These are phyloP conservation scores for Hyaloscypha bicolor DNA, from an alignment of 495 filamentous ascomycete species.

Conservation along the genomic window DNA sequence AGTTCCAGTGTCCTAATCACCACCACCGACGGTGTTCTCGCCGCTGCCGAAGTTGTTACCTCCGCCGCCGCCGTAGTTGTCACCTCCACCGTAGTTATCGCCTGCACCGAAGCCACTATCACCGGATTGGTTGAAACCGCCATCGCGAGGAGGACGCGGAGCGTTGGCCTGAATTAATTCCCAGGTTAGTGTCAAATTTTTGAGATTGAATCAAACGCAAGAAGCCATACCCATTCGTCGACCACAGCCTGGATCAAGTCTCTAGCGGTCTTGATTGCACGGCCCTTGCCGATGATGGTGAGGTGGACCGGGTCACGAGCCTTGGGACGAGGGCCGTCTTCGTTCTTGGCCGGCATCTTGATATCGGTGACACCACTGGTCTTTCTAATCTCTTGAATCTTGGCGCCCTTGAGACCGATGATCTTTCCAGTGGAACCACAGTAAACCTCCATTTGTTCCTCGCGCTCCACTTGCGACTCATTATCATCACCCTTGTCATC, in stretches of 20 bases:
- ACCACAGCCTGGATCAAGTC: slow-evolving; percentile 6
- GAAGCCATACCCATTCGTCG: slow-evolving; percentile 16
- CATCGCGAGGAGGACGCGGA: slow-evolving; percentile 20
- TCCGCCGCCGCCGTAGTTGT: too few relatives aligned
- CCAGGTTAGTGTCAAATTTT: neutral
- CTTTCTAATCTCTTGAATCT: slow-evolving; percentile 5
- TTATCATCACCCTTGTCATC: neutral
- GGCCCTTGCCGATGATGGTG: slow-evolving; percentile 4
- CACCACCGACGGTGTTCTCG: neutral
- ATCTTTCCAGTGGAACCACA: neutral
- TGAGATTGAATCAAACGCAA: neutral
- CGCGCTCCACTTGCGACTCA: neutral
- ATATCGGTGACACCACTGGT: slow-evolving; percentile 4
- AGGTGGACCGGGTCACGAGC: slow-evolving; percentile 8
- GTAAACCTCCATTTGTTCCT: slow-evolving; percentile 12
- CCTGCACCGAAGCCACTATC: neutral
- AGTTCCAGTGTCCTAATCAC: too few relatives aligned
- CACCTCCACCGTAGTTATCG: neutral
- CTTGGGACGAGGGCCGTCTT: slow-evolving; percentile 9
- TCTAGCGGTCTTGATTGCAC: slow-evolving; percentile 8
- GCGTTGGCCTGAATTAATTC: slow-evolving; percentile 9
- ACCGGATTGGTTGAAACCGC: neutral
- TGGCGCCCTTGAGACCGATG: slow-evolving; percentile 12
- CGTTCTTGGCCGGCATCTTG: slow-evolving; percentile 19
- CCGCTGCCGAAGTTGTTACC: neutral